A percentile compares a stretch with the other conserved stretches of the same genome.
Conservation (phyloP, 148 eudicot genomes). For the Chenopodium berlandieri region DNA sequence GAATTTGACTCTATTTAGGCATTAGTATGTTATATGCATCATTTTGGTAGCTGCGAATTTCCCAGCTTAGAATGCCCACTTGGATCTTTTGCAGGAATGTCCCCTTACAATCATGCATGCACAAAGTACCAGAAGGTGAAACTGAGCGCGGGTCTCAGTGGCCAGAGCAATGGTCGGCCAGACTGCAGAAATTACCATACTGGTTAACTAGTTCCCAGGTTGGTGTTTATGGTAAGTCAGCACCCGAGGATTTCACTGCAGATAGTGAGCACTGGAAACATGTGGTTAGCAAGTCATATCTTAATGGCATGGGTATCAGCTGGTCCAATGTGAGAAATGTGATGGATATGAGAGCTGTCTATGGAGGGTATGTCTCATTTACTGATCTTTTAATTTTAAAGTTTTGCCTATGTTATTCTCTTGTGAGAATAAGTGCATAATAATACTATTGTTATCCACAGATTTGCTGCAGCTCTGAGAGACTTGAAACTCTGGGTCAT, state of each 20-base stretch:
- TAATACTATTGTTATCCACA: constrained; percentile 21
- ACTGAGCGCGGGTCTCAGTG: constrained; percentile 66
- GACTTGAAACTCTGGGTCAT: constrained; percentile 76
- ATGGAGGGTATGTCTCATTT: constrained; percentile 73
- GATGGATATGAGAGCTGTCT: constrained; percentile 81
- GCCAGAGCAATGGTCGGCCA: constrained; percentile 68
- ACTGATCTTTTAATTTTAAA: neutral
- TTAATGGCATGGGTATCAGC: constrained; percentile 64
- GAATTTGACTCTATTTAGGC: neutral
- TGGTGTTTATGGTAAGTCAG: constrained; percentile 81
- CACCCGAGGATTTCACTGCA: constrained; percentile 63
- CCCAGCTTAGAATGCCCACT: neutral
- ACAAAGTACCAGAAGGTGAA: constrained; percentile 46
- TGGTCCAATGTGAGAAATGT: constrained; percentile 75
- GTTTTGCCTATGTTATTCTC: neutral
- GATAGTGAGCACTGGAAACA: constrained; percentile 71
- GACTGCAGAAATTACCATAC: constrained; percentile 57
- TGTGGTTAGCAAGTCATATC: constrained; percentile 58
- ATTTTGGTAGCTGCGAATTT: neutral
- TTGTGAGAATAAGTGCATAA: neutral
- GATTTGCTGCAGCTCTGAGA: constrained; percentile 75
- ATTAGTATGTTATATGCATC: neutral
- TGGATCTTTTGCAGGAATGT: constrained; percentile 42
- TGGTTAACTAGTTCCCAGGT: constrained; percentile 55
- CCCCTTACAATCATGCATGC: constrained; percentile 63